A percentile compares a stretch with the other conserved stretches of the same genome.
phyloP scores from a whole-genome alignment of 1,284 basidiomycete genomes.

The Cryptococcus hybrid region DNA sequence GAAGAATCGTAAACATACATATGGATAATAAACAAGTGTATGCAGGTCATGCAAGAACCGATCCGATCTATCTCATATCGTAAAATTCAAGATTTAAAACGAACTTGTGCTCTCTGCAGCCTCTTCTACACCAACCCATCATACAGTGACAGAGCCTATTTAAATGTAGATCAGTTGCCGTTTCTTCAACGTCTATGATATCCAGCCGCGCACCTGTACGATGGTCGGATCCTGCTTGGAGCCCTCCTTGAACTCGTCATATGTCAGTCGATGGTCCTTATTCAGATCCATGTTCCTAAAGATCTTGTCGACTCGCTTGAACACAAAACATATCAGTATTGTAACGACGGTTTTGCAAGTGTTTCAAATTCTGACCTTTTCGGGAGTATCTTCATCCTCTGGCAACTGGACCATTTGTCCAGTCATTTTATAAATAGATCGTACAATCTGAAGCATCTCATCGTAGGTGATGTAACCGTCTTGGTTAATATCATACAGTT shows the following conservation, averaged over 20 bases:
- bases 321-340: neutral
- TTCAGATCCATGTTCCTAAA: constrained; percentile 91
- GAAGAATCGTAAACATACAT: no score
- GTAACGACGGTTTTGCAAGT: neutral
- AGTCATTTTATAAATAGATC: constrained; percentile 98
- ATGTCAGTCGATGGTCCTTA: constrained; percentile 84
- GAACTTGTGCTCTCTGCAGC: no score
- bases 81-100: no score
- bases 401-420: constrained; percentile 99
- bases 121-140: constrained; percentile 52
- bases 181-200: neutral
- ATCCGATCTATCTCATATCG: no score
- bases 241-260: constrained; percentile 94
- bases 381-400: constrained; percentile 96
- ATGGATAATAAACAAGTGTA: no score
- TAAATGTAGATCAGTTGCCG: neutral
- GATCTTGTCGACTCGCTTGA: constrained; percentile 91
- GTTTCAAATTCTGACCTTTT: constrained; percentile 65
- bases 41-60: no score
- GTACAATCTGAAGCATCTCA: constrained; percentile 97
- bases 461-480: constrained; percentile 96
- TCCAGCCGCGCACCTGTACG: constrained; percentile 67
- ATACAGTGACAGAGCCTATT: constrained; percentile 56
- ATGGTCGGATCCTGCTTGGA: constrained; percentile 98
- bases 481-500: constrained; percentile 98